Conservation (phyloP, 257 asterid genomes). For the Salvia hispanica region DNA sequence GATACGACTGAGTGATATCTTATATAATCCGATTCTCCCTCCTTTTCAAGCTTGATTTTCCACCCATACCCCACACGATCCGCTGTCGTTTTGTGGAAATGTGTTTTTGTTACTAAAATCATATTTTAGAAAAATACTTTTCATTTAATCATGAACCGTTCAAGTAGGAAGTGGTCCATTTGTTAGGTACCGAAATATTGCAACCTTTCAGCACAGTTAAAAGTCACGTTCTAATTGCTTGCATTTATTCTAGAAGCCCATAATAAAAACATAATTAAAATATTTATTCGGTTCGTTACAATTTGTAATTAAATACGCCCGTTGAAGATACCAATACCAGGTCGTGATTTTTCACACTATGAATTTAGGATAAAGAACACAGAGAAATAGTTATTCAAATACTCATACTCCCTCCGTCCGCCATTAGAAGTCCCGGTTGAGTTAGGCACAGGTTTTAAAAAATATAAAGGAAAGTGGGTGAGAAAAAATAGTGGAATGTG, state of each 20-base stretch:
- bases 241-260: neutral
- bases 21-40: neutral
- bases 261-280: too few species aligned
- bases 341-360: too few species aligned
- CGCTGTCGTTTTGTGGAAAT: slow-evolving; percentile 8
- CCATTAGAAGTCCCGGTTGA: too few species aligned
- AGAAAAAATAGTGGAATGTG: too few species aligned
- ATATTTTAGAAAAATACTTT: slow-evolving; percentile 20
- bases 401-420: too few species aligned
- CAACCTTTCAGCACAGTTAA: slow-evolving; percentile 24
- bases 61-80: slow-evolving; percentile 15
- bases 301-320: too few species aligned
- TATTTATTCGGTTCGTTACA: too few species aligned
- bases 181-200: slow-evolving; percentile 32
- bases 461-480: too few species aligned
- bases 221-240: neutral
- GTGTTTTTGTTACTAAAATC: slow-evolving; percentile 25
- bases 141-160: slow-evolving; percentile 30
- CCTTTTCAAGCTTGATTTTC: neutral
- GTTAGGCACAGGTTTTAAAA: too few species aligned
- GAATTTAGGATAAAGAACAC: too few species aligned
- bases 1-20: slow-evolving; percentile 40
- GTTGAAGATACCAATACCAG: too few species aligned
- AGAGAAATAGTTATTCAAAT: too few species aligned
- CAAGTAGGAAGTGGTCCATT: slow-evolving; percentile 38